Evolutionary conservation across 345 rosid species (phyloP), one percentile per base, ranked within the genome.

Genomic region (Turritis glabra): DNA sequence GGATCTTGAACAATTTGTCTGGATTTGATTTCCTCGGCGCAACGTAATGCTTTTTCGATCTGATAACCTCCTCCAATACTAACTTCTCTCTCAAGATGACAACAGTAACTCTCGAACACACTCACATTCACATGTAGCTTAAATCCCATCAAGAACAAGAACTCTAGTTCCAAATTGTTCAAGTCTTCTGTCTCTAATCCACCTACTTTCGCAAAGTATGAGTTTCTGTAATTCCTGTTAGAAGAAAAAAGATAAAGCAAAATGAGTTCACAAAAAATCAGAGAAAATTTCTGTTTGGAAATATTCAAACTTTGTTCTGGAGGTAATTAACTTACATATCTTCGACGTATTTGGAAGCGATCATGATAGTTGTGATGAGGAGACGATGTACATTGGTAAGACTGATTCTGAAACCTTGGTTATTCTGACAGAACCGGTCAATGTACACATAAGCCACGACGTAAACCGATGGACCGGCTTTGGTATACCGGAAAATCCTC

Each of bases 81-180:
- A 22, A 93, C 97, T 80, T 91, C 98, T 70, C 98, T 88, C 58
- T 93, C 96, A 33, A 93, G 68, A 71, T 93, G 98, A 64, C 91
- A 77, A 60, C 97, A 91, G 9, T 93, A 93, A 65, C 98, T 89
- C 87, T 93, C 92, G 63, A 91, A 93, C 43, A 93, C 98, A 43
- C 94, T 85, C 33, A 91, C 84, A 78, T 91, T 93, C 43, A 93
- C 98, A 74, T 91, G 96, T 80, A 93, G 46, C 38, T 85, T 91
- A 83, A 93, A 93, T 3, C 94, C 91, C 91, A 89, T 88, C 90
- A 86, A 73, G 87, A 93, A 93, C 81, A 89, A 59, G 17, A 93
- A 86, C 48, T 93, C 96, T 4, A 93, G 27, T 71, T 93, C 98
- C 87, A 93, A 35, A 2, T 80, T 82, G 81, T 93, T 93, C 54